These are phyloP conservation scores for Monilinia laxa DNA, from an alignment of 2,329 filamentous ascomycete species.

Conservation along the genomic window DNA sequence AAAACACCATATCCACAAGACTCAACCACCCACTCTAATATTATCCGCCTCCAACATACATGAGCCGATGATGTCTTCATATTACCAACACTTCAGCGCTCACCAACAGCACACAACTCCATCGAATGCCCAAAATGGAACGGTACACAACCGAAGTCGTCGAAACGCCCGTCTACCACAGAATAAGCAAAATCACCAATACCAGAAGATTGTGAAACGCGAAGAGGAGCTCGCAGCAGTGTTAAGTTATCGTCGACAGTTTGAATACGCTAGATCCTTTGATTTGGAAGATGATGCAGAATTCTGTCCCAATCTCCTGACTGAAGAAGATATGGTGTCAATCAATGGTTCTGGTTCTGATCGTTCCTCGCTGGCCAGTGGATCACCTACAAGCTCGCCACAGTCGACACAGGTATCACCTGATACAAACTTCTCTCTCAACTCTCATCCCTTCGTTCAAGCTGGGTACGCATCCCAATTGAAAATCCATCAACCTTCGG, in stretches of 20 bases:
- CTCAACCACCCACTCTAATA: conserved; percentile 1
- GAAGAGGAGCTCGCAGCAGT: conserved; percentile 83
- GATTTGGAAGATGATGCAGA: conserved; percentile 95
- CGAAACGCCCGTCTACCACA: conserved; percentile 80
- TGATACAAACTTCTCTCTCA: conserved; percentile 72
- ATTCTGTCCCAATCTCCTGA: conserved; percentile 90
- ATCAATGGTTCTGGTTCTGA: conserved; percentile 89
- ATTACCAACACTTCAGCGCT: conserved; percentile 61
- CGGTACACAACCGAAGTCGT: conserved; percentile 77
- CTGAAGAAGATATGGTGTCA: conserved; percentile 78
- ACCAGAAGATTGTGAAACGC: conserved; percentile 76
- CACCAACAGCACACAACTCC: conserved; percentile 57
- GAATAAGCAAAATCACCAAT: conserved; percentile 73
- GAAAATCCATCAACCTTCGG: conserved; percentile 88
- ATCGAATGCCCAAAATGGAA: conserved; percentile 46
- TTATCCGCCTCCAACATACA: conserved; percentile 26
- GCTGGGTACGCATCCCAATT: conserved; percentile 60
- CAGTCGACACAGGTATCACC: conserved; percentile 78
- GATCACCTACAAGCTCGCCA: conserved; percentile 88
- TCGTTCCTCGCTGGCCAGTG: conserved; percentile 90
- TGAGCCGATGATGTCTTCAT: conserved; percentile 56
- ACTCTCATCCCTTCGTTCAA: conserved; percentile 66
- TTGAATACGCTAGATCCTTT: conserved; percentile 89
- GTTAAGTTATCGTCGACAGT: conserved; percentile 77
- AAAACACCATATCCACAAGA: neutral